Evolutionary conservation across 345 rosid genomes (phyloP), one percentile per base, ranked within the genome.

Genomic region (Cardamine resedifolia): DNA sequence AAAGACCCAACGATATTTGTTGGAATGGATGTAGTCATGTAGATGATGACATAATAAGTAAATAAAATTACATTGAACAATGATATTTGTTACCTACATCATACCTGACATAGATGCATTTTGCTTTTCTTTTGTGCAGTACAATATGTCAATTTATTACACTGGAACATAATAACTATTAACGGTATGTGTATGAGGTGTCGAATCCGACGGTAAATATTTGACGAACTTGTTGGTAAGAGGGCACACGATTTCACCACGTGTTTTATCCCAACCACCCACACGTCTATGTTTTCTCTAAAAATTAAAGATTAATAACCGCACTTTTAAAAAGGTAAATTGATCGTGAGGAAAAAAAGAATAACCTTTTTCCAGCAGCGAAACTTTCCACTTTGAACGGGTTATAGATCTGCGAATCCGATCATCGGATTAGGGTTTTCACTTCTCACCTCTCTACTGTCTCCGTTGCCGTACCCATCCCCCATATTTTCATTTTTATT

Each of bases 321-420:
- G 52, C 11, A 58, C 23, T 68, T 39, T 65, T n/a, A 11, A 27
- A 10, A 65, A 27, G 20, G 23, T 34, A 47, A 47, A 28, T 2
- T 71, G 60, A 60, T 71, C 52, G 52, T 34, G 41, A 18, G 1
- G 31, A 19, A 36, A 34, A 34, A 44, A 60, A 36, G 36, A 39
- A 55, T 15, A 20, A 71, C 2, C 16, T 50, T 71, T 71, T 51
- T 62, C 43, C 68, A 8, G 45, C 67, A 47, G n/a, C 20, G 70
- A 52, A 65, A 73, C n/a, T 56, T 64, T 34, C 31, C 14, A 58
- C 72, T 19, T 34, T 24, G 71, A 64, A 73, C 18, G 50, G n/a
- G 77, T 57, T 47, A 56, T 3, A 61, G 77, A 73, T 73, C 77
- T 73, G 34, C 72, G 65, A 64, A 57, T 73, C 33, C 19, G 51